Percentiles rank a stretch among this genome's conserved stretches.
phyloP scores from a whole-genome alignment of 371 early-diverging fungal genomes.

The Mucor saturninus region DNA sequence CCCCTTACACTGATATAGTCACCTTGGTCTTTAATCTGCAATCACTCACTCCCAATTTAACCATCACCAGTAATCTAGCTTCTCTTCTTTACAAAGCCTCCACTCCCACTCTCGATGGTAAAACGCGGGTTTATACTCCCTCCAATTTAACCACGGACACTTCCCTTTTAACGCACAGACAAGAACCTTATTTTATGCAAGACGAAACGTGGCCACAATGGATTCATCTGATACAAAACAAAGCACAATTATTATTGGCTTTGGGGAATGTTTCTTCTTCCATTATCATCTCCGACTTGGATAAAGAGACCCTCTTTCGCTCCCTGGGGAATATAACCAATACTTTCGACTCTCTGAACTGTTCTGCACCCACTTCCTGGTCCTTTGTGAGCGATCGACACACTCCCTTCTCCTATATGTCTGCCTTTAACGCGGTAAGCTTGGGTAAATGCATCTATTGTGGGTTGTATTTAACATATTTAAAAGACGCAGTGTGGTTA shows the following conservation, averaged over 20 bases:
- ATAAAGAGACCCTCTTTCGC: constrained; percentile 31
- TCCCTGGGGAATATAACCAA: constrained; percentile 1
- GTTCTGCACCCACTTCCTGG: background rate
- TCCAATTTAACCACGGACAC: constrained; percentile 14
- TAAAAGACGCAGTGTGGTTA: constrained; percentile 39
- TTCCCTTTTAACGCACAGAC: background rate
- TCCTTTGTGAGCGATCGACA: constrained; percentile 3
- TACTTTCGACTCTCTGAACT: background rate
- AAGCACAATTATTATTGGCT: constrained; percentile 38
- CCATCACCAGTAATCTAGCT: background rate
- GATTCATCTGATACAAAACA: constrained; percentile 31
- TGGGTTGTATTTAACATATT: too few species aligned
- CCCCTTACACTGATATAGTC: constrained; percentile 27
- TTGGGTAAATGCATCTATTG: background rate
- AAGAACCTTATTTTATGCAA: constrained; percentile 8
- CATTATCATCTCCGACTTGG: constrained; percentile 14
- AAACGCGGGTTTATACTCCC: constrained; percentile 23
- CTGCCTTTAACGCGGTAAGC: constrained; percentile 21
- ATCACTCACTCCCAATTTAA: background rate
- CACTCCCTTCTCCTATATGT: background rate
- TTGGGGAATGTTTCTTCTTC: constrained; percentile 27
- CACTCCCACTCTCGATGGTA: background rate
- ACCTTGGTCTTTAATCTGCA: constrained; percentile 42
- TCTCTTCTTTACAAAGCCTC: background rate
- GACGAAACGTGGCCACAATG: constrained; percentile 38